Base-by-base conservation (phyloP, 208 protist species). In the Acanthamoeba culbertsoni region DNA sequence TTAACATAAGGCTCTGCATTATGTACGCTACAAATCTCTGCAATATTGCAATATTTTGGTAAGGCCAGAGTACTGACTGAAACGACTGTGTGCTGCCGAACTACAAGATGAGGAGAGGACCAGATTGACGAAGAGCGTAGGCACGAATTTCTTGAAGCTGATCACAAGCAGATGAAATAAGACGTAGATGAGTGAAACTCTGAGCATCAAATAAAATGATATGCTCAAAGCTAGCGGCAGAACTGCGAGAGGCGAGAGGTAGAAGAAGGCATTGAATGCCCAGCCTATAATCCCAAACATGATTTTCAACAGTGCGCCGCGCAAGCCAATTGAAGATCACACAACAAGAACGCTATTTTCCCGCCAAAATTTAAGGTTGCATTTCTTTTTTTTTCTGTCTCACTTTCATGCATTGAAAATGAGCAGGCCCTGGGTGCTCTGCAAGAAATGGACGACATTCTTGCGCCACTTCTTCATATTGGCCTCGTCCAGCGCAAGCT, bases 391-490 rank as follows among this genome's bases (percentile, higher is more conserved):
- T 3, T 1, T 57, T 57, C 26, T 57, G 18, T 57, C 26, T 57
- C n/a, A n/a, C 14, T 12, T 77, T 77, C 31, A 59, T n/a, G 51
- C 51, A n/a, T 77, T 40, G 65, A 77, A 28, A 18, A 89, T 57
- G 79, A 89, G 45, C 26, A 86, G 79, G 45, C 79, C 79, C 40
- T 89, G 79, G 3, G 45, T 65, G 53, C n/a, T 40, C 35, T 89
- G 79, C 20, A 89, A 37, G 53, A 89, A 89, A 33, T 63, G 37
- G 28, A 65, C 35, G 16, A 89, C 79, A 48, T 89, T 89, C 53
- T 89, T 89, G 31, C 79, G 45, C 79, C 79, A 89, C 46, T 37
- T 57, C 53, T 89, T 89, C 46, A 63, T 12, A 37, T 89, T 89
- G 79, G 51, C 53, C 51, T 89, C 79, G 31, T 63, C 53, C 14